These are phyloP conservation scores for Rhodotorula toruloides DNA, from an alignment of 768 basidiomycete genomes.

Conservation along the genomic window DNA sequence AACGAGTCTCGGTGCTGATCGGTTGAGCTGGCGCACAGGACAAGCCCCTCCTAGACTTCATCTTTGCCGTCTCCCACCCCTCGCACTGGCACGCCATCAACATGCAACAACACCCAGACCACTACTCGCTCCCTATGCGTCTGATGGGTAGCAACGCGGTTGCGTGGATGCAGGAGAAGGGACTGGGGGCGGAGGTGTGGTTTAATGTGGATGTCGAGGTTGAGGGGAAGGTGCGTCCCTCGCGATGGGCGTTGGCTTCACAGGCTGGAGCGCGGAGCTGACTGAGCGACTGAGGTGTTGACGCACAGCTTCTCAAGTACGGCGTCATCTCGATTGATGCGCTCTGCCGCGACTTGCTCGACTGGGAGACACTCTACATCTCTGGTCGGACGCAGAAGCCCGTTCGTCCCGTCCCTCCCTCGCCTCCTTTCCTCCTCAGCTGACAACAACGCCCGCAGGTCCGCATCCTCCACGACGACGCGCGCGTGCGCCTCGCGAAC, in stretches of 20 bases:
- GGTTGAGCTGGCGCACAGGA: conserved; percentile 38
- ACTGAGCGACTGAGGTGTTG: conserved; percentile 31
- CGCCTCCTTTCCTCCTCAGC: conserved; percentile 1
- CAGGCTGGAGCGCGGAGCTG: too few species aligned
- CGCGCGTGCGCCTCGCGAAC: conserved; percentile 82
- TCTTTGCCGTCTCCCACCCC: conserved; percentile 91
- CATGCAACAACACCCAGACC: conserved; percentile 80
- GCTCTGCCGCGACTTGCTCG: conserved; percentile 79
- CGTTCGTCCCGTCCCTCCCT: conserved; percentile 40
- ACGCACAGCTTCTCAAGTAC: conserved; percentile 82
- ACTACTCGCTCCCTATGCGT: conserved; percentile 88
- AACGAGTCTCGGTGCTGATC: background rate
- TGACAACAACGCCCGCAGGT: conserved; percentile 46
- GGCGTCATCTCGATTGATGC: conserved; percentile 88
- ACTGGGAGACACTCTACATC: conserved; percentile 89
- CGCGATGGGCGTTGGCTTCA: background rate
- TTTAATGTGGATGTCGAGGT: conserved; percentile 87
- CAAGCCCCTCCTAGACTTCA: conserved; percentile 86
- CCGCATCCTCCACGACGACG: conserved; percentile 85
- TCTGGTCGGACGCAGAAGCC: conserved; percentile 98
- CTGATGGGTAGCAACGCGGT: conserved; percentile 75
- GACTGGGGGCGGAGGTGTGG: conserved; percentile 74
- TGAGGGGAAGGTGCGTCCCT: conserved; percentile 65
- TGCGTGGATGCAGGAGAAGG: conserved; percentile 60
- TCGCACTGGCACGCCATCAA: conserved; percentile 93